Base-by-base conservation (phyloP, 176 grass and related monocot genomes). In the Triticum aestivum region DNA sequence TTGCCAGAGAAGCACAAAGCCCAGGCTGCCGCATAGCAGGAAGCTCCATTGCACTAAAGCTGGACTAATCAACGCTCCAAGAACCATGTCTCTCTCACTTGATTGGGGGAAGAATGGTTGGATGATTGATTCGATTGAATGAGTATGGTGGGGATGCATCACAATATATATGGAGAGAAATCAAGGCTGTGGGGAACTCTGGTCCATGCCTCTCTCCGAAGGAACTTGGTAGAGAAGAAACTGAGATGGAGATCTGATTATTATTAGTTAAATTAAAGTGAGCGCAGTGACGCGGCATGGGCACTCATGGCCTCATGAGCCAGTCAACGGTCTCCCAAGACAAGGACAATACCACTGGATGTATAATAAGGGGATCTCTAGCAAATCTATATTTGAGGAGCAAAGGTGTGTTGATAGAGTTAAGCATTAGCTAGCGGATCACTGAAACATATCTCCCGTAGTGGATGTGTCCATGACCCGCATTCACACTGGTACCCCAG, bases 1-100 rank as follows among this genome's bases (percentile, higher is more conserved):
- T 39, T 69, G 39, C 85, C 85, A 79, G 8, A 93, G 62, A 9
- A 81, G 65, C 44, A 88, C 38, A 51, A 38, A 26, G 69, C 85
- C 73, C 6, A 85, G 63, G 64, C 82, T 39, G 12, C 80, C 39
- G 66, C 59, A 85, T 8, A 78, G 10, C 18, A 84, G 42, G 74
- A 88, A 73, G 75, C 75, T 84, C 87, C 86, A 83, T 61, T 63
- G 63, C 51, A 17, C 26, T 15, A 42, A 81, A 32, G 65, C 78
- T n/a, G 61, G 11, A 39, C n/a, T 81, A 23, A 12, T 21, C 41
- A 78, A 14, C 2, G 9, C 54, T 49, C 14, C 37, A 51, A 63
- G 62, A 84, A 64, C 27, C 81, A 88, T 84, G 63, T 27, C 33
- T 34, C 35, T 39, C 65, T 79, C 18, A 5, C 2, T 11, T 44